Base-by-base conservation (phyloP, 129 eudicot genomes). In the Lactuca sativa region DNA sequence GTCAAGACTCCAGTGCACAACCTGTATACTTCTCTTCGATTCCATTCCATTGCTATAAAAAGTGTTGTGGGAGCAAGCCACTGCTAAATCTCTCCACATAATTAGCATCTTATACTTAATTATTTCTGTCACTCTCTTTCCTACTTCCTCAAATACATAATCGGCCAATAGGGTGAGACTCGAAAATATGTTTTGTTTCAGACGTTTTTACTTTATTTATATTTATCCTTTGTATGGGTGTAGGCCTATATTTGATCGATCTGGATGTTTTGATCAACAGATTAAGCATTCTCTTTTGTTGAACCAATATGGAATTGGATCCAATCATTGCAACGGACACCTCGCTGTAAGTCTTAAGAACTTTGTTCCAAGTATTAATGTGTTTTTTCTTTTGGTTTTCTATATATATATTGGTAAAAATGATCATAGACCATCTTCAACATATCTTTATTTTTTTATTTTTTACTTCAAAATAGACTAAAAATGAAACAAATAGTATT, bases 261-360 rank as follows among this genome's bases (percentile, higher is more conserved):
- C 32, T 74, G 51, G 18, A 56, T 56, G 41, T 44, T 57, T 33
- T 32, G 51, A 21, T 74, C 0, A 38, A 16, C 73, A 38, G 40
- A 58, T 66, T 34, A n/a, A 66, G n/a, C 48, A 5, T 56, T 0
- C 13, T 60, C 34, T 18, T 71, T 71, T 48, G 58, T 41, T 44
- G 41, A 30, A 17, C 14, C n/a, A 38, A 75, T 47, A 76, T 76
- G 80, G 63, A 60, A 52, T 49, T 38, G n/a, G 41, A 76, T 76
- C 70, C 74, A 52, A 60, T 61, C 52, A 56, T 76, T 68, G 7
- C 69, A 9, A 68, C 69, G 0, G 69, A 75, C 30, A 51, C 17
- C 16, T 54, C 70, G 38, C 33, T 76, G 65, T 69, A 76, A 76
- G 81, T 69, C 16, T 10, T 21, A 59, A 59, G 38, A 33, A 11